phyloP scores from a whole-genome alignment of 176 grass and related monocot species.

The Pontederia paniculata region DNA sequence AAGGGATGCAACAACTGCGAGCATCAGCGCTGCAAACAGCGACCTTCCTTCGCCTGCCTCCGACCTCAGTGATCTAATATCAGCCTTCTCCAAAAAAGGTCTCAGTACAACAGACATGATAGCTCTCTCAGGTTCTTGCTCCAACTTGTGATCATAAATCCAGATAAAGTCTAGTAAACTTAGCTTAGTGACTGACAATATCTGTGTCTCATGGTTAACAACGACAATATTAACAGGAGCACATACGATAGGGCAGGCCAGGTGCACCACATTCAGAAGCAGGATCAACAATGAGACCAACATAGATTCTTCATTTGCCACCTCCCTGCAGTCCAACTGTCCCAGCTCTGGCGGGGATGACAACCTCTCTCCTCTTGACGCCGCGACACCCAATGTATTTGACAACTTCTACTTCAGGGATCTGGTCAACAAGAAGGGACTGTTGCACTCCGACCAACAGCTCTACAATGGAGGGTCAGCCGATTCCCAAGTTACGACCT shows the following conservation, averaged over 20 bases:
- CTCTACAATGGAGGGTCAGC: conserved; percentile 37
- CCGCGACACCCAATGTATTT: conserved; percentile 21
- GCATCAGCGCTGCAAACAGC: conserved; percentile 35
- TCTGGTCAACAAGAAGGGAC: conserved; percentile 29
- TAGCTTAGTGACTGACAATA: neutral
- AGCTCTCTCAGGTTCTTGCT: conserved; percentile 38
- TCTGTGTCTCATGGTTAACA: neutral
- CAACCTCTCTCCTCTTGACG: conserved; percentile 41
- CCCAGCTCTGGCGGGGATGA: conserved; percentile 37
- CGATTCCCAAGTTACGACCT: conserved; percentile 30
- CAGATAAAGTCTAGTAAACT: neutral
- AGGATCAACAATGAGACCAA: conserved; percentile 40
- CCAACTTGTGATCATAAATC: too few relatives aligned
- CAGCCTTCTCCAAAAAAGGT: conserved; percentile 38
- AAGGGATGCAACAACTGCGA: conserved; percentile 39
- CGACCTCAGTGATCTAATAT: conserved; percentile 28
- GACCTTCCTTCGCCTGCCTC: conserved; percentile 32
- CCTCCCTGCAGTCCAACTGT: conserved; percentile 34
- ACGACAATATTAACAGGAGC: conserved; percentile 8
- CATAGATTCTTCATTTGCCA: conserved; percentile 30
- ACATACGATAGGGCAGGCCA: conserved; percentile 53
- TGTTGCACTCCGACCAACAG: conserved; percentile 52
- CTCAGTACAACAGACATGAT: conserved; percentile 44
- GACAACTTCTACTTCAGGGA: conserved; percentile 42
- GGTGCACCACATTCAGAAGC: conserved; percentile 32